Base-by-base conservation (phyloP, 176 grass and related monocot genomes). In the Urochloa ruziziensis region DNA sequence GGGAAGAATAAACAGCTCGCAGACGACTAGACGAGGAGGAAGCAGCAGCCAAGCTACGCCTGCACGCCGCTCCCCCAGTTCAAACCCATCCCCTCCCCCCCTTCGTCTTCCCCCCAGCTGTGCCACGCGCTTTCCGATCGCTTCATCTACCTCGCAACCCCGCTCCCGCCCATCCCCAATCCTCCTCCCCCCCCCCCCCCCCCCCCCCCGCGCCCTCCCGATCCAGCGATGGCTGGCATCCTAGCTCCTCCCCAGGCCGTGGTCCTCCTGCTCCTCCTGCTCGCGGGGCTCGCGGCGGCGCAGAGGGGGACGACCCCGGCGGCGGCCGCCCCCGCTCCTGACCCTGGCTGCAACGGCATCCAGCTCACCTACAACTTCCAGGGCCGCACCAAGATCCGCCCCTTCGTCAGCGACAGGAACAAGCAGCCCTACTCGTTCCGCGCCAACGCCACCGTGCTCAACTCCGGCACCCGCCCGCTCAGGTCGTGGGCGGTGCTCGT, bases 321-420 rank as follows among this genome's bases (percentile, higher is more conserved):
- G 8, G 92, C 89, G 1, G 80, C 65, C 1, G 92, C 95, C 5
- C 95, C 95, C 16, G 75, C 92, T 37, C 95, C 92, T 5, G 89
- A 89, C 19, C 21, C 80, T 1, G 86, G 75, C 29, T 98, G 95
- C 84, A 98, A 98, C 60, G 95, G 95, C 80, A 76, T 98, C 77
- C 51, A 46, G 61, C 84, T 98, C 65, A 81, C 73, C 57, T 98
- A 98, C 90, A 17, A 0, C 6, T 23, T 98, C 18, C 42, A 29
- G 86, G 4, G 0, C 32, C 85, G 51, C 39, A 23, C 5, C 29
- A 93, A 84, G 95, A 94, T 98, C 88, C 90, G 93, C 28, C 95
- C 95, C 0, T 84, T 61, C 84, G 70, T 94, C 34, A 17, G 13
- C 57, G 88, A 98, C 82, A 47, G n/a, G 52, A 86, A 60, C 72